Percentiles rank a stretch among this genome's conserved stretches.
Conservation (phyloP, 345 rosid genomes). For the Barbarea vulgaris region DNA sequence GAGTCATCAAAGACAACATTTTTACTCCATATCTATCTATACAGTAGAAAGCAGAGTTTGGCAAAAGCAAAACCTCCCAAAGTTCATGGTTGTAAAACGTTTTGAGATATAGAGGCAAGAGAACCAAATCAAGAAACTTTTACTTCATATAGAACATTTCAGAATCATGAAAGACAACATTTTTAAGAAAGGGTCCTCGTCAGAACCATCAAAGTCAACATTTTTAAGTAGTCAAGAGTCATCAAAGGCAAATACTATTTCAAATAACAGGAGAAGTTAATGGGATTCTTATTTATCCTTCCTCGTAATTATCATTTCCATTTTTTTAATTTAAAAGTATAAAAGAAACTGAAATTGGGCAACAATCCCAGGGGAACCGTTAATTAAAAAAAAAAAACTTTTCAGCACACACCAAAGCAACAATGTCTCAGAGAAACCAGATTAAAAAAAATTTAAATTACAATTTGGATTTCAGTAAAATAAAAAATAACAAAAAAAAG, state of each 20-base stretch:
- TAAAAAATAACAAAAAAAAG: neutral
- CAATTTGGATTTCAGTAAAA: neutral
- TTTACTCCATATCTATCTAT: neutral
- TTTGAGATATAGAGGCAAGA: neutral
- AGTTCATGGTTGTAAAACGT: neutral
- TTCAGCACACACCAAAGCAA: neutral
- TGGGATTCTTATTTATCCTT: neutral
- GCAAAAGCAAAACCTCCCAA: slow-evolving; percentile 1
- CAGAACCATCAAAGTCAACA: slow-evolving; percentile 8
- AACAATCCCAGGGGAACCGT: neutral
- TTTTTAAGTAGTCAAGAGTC: neutral
- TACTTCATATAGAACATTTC: neutral
- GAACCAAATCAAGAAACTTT: neutral
- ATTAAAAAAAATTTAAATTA: neutral
- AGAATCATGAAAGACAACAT: neutral
- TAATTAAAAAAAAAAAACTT: neutral
- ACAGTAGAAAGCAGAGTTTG: neutral
- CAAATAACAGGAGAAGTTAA: neutral
- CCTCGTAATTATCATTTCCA: neutral
- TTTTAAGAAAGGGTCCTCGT: neutral
- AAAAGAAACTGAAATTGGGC: neutral
- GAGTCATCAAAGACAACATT: neutral
- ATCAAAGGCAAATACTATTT: neutral
- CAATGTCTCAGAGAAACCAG: neutral
- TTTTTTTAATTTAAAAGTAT: neutral